Evolutionary conservation across 2,329 filamentous ascomycete species (phyloP), one percentile per base, ranked within the genome.

Genomic region (Sporothrix inflata): DNA sequence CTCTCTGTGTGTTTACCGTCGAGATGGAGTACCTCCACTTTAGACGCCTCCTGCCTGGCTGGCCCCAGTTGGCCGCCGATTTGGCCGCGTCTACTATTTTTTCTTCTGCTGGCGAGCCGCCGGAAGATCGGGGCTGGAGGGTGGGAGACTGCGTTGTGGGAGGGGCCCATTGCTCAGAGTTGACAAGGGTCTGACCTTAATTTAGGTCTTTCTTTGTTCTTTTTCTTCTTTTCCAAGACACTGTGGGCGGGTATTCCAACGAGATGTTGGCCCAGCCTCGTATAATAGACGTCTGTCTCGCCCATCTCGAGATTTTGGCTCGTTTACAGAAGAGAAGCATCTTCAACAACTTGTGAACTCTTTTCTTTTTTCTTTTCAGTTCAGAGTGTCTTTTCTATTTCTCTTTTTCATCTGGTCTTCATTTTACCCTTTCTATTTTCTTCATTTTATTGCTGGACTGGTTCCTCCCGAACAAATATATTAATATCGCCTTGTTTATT

Each of bases 261-360:
- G 14, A 30, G 16, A n/a, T 16, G 27, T n/a, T 42, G 19, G 6
- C 30, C 47, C 27, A 21, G 11, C 24, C 38, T 21, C 42, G 42
- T 72, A 74, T 74, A 71, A 73, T 66, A 72, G 57, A 65, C 67
- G 42, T 38, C 49, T 7, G 34, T 21, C 27, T 53, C 69, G 55
- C 57, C 24, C 57, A 40, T 53, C 27, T 61, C 40, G 42, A 27
- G 21, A 69, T 30, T 16, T 16, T 42, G 21, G 45, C 21, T 7
- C 16, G 5, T 34, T 57, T 14, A 27, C 30, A 45, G 21, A 57
- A 51, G 30, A 21, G 34, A 49, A 21, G 5, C 24, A 34, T 38
- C n/a, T 16, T 65, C 38, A 45, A 19, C 38, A 45, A 9, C n/a
- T 27, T 27, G n/a, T 45, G 60, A 19, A 45, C 16, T n/a, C 16